phyloP scores from a whole-genome alignment of 2,329 filamentous ascomycete genomes.

The Diaporthe ilicicola region DNA sequence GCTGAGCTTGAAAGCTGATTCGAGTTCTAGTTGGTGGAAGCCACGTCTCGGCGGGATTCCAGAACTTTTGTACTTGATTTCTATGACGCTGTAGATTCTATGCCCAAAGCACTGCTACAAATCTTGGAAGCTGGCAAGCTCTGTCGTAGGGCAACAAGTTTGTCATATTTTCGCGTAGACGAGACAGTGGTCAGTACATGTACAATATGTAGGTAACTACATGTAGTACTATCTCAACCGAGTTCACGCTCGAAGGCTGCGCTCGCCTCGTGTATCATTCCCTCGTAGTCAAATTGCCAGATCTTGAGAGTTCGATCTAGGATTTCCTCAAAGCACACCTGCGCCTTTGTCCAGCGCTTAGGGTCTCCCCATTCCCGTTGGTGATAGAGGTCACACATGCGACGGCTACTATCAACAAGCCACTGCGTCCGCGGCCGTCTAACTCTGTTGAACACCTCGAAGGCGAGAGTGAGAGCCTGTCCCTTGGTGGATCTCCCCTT shows the following conservation, averaged over 20 bases:
- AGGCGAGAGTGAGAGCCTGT: conserved; percentile 38
- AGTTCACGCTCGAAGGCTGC: neutral
- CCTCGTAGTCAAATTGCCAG: conserved; percentile 48
- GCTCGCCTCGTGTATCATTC: conserved; percentile 39
- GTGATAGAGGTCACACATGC: conserved; percentile 47
- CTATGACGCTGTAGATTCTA: no score
- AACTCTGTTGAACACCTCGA: conserved; percentile 48
- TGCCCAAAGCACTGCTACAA: no score
- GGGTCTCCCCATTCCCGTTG: conserved; percentile 44
- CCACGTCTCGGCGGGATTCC: no score
- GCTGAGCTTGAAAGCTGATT: no score
- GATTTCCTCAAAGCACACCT: conserved; percentile 48
- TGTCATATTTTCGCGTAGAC: no score
- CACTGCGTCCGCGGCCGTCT: conserved; percentile 53
- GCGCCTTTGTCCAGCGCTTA: conserved; percentile 43
- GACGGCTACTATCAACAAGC: conserved; percentile 51
- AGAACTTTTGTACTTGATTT: no score
- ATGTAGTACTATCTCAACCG: no score
- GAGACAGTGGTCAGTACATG: no score
- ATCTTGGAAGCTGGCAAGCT: no score
- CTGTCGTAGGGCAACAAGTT: no score
- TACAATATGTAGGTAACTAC: no score
- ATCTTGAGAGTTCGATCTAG: conserved; percentile 44
- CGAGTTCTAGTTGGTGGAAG: no score
- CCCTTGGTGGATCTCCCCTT: neutral